These are phyloP conservation scores for Termitomyces sp. DNA, from an alignment of 768 basidiomycete species.

Conservation along the genomic window DNA sequence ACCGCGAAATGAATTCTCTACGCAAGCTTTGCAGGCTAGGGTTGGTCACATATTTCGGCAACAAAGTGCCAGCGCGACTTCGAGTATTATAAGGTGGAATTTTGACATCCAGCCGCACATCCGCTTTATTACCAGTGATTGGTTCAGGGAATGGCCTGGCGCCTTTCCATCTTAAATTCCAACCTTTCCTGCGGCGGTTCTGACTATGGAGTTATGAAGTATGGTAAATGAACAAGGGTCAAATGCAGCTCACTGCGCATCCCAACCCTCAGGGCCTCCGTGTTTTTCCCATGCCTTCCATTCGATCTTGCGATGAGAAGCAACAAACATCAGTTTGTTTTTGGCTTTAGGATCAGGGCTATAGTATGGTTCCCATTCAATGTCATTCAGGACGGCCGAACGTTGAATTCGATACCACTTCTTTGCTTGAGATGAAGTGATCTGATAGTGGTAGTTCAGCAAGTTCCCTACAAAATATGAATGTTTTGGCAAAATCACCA, in stretches of 20 bases:
- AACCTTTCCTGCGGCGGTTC: too few species aligned
- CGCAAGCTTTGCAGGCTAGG: too few species aligned
- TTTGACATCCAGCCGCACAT: background rate
- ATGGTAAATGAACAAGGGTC: background rate
- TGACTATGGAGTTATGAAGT: background rate
- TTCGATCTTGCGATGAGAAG: conserved; percentile 7
- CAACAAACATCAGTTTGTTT: background rate
- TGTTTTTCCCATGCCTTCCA: conserved; percentile 7
- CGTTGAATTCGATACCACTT: background rate
- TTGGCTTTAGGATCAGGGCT: too few species aligned
- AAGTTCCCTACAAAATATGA: too few species aligned
- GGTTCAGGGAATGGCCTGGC: background rate
- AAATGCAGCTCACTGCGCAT: background rate
- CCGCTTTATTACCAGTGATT: background rate
- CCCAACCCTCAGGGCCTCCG: conserved; percentile 6
- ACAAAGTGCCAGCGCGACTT: too few species aligned
- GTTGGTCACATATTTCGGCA: background rate
- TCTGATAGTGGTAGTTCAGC: too few species aligned
- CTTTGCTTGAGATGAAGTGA: too few species aligned
- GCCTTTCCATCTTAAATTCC: background rate
- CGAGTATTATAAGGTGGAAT: background rate
- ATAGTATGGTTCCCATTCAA: background rate
- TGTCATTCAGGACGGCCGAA: background rate
- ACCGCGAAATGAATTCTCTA: background rate
- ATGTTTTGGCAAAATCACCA: background rate